A percentile compares a stretch with the other conserved stretches of the same genome.
These are phyloP conservation scores for Fusarium luffae DNA, from an alignment of 2,329 filamentous ascomycete species.

Conservation along the genomic window DNA sequence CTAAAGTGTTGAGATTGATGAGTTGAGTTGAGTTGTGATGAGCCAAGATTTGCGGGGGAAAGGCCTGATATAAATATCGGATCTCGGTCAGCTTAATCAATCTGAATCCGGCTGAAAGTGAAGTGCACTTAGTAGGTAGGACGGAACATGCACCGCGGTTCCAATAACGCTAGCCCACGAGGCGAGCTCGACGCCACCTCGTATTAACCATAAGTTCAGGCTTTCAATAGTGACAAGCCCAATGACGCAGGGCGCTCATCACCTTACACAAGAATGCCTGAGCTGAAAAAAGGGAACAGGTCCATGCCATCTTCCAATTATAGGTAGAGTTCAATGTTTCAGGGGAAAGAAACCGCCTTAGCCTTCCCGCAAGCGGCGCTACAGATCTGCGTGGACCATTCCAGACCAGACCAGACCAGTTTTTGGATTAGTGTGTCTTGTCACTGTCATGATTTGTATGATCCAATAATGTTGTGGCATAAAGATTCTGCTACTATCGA, in stretches of 20 bases:
- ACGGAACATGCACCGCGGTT: background rate
- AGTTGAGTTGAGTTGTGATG: background rate
- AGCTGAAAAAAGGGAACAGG: background rate
- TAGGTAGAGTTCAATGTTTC: background rate
- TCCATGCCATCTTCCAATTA: background rate
- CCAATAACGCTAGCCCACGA: background rate
- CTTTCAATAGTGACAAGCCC: background rate
- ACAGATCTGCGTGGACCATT: background rate
- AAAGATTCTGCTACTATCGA: background rate
- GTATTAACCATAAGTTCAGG: slow-evolving; percentile 11
- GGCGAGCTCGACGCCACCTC: slow-evolving; percentile 29
- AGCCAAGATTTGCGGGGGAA: background rate
- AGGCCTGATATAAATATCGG: slow-evolving; percentile 1
- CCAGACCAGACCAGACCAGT: background rate
- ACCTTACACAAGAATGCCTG: background rate
- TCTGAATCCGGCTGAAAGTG: background rate
- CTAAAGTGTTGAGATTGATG: background rate
- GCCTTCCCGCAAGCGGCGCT: background rate
- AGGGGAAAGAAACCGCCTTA: background rate
- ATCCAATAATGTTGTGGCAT: background rate
- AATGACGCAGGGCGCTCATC: slow-evolving; percentile 14
- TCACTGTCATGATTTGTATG: background rate
- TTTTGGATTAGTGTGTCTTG: background rate
- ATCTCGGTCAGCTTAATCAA: slow-evolving; percentile 10
- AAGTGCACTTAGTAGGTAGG: background rate